phyloP scores from a whole-genome alignment of 1,284 basidiomycete genomes.

The Ustilago xerochloae region DNA sequence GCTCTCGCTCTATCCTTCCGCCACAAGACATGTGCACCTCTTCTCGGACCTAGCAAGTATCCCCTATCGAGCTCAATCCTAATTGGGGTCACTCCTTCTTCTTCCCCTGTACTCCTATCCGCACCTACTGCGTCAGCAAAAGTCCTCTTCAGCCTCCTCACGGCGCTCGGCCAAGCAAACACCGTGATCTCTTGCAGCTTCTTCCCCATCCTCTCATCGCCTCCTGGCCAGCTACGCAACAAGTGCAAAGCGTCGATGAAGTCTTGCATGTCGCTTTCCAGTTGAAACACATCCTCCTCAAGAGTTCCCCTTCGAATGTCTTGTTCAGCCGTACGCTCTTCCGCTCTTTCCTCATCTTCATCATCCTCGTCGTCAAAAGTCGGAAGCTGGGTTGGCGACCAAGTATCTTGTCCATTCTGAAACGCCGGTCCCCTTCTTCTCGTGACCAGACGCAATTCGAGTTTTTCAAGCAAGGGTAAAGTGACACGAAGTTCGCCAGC shows the following conservation, averaged over 20 bases:
- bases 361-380: slow-evolving; percentile 19
- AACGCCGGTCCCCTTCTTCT: slow-evolving; percentile 29
- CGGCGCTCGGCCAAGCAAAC: slow-evolving; percentile 40
- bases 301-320: slow-evolving; percentile 8
- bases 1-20: slow-evolving; percentile 31
- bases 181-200: slow-evolving; percentile 31
- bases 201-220: slow-evolving; percentile 23
- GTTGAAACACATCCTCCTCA: slow-evolving; percentile 25
- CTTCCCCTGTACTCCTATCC: background rate
- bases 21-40: slow-evolving; percentile 47
- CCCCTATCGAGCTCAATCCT: slow-evolving; percentile 32
- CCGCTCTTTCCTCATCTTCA: background rate
- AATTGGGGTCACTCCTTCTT: slow-evolving; percentile 5
- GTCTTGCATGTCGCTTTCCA: slow-evolving; percentile 38
- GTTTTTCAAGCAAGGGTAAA: slow-evolving; percentile 35
- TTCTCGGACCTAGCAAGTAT: slow-evolving; percentile 39
- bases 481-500: slow-evolving; percentile 41
- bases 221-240: slow-evolving; percentile 28
- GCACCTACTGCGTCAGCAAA: slow-evolving; percentile 3
- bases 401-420: slow-evolving; percentile 20
- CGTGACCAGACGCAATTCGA: slow-evolving; percentile 50
- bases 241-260: slow-evolving; percentile 38
- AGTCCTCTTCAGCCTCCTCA: slow-evolving; percentile 13
- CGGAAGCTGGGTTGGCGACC: slow-evolving; percentile 27
- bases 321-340: slow-evolving; percentile 14